A percentile compares a stretch with the other conserved stretches of the same genome.
These are phyloP conservation scores for Mayamaea pseudoterrestris DNA, from an alignment of 108 stramenopile species.

Conservation along the genomic window DNA sequence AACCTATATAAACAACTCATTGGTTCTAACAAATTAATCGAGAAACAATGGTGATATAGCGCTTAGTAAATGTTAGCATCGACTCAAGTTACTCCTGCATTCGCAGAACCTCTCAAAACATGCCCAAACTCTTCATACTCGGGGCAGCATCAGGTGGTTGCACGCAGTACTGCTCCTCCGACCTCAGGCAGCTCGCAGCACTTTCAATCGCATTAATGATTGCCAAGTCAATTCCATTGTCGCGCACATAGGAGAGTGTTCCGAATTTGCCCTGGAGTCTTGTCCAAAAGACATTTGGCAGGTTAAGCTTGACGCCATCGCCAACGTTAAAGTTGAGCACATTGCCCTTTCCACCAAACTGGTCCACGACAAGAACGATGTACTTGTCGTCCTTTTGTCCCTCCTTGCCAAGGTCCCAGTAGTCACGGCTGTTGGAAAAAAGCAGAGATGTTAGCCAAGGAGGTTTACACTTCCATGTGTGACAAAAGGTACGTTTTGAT, in stretches of 20 bases:
- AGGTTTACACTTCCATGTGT: not conserved
- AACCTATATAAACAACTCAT: too few species aligned
- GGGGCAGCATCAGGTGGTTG: slow-evolving; percentile 61
- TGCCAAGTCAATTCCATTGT: slow-evolving; percentile 78
- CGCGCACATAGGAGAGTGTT: slow-evolving; percentile 70
- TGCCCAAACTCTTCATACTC: slow-evolving; percentile 55
- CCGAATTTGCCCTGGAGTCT: slow-evolving; percentile 67
- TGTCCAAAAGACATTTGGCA: slow-evolving; percentile 85
- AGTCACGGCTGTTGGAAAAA: too few species aligned
- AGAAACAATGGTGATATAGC: too few species aligned
- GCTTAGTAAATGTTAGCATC: too few species aligned
- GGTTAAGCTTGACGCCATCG: slow-evolving; percentile 60
- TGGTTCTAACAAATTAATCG: too few species aligned
- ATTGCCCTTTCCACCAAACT: slow-evolving; percentile 74
- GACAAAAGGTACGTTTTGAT: not conserved
- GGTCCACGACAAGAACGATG: slow-evolving; percentile 72
- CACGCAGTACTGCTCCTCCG: slow-evolving; percentile 73
- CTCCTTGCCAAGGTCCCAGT: slow-evolving; percentile 83
- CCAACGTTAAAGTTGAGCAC: slow-evolving; percentile 84
- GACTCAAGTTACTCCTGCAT: too few species aligned
- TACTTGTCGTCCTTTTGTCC: slow-evolving; percentile 84
- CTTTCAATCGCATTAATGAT: slow-evolving; percentile 75
- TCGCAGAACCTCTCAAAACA: too few species aligned
- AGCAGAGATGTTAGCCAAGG: too few species aligned
- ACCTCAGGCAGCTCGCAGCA: slow-evolving; percentile 60